A percentile compares a stretch with the other conserved stretches of the same genome.
Evolutionary conservation across 768 basidiomycete species (phyloP).

Genomic region (Hydnum rufescens): DNA sequence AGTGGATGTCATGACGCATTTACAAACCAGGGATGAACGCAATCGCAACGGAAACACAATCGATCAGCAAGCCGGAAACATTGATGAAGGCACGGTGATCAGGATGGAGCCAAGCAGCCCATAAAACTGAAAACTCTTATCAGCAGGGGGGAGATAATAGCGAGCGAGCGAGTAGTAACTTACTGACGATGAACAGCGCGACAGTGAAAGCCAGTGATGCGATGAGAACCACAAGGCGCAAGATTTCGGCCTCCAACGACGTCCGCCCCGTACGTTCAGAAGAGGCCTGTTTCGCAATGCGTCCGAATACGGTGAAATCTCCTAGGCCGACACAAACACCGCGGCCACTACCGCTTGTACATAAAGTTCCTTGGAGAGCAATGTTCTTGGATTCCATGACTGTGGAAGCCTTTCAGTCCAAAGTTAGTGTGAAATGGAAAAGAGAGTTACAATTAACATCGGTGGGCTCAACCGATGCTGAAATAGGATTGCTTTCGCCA

Average conservation of each 20-base stretch:
- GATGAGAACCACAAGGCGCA: not conserved
- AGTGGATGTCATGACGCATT: conserved; percentile 21
- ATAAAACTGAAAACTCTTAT: conserved; percentile 13
- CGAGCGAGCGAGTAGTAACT: too few species aligned
- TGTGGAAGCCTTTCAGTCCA: conserved; percentile 34
- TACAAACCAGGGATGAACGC: conserved; percentile 37
- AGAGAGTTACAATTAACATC: conserved; percentile 53
- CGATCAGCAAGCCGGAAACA: conserved; percentile 43
- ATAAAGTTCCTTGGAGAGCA: not conserved
- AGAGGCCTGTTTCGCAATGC: not conserved
- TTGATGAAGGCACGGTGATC: conserved; percentile 20
- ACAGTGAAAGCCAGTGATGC: not conserved
- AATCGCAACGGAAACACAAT: conserved; percentile 44
- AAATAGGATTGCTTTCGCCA: conserved; percentile 49
- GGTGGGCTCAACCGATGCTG: conserved; percentile 54
- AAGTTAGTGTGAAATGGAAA: too few species aligned
- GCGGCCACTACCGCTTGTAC: conserved; percentile 4
- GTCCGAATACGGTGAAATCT: conserved; percentile 35
- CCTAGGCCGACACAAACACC: conserved; percentile 50
- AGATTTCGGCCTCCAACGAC: not conserved
- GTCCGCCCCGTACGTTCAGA: not conserved
- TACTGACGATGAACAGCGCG: not conserved
- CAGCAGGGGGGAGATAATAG: too few species aligned
- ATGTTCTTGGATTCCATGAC: conserved; percentile 11
- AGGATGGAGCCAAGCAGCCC: conserved; percentile 15